Evolutionary conservation across 2,329 filamentous ascomycete genomes (phyloP), one percentile per base, ranked within the genome.

Genomic region (Colletotrichum lindemuthianum): DNA sequence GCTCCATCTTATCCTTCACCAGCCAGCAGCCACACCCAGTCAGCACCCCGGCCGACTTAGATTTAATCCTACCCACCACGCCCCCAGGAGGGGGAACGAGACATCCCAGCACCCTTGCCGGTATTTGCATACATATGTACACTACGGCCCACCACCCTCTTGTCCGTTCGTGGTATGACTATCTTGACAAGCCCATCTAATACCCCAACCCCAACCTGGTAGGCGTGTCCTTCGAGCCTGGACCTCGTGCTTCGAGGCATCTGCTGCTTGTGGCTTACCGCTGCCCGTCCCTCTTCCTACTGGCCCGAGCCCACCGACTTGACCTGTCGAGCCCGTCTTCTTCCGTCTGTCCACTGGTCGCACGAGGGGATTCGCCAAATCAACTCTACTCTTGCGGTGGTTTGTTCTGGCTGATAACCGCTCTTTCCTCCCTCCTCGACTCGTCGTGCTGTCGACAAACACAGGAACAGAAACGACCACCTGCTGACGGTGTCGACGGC

Each of bases 111-210:
- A 67, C 58, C 65, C 65, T 67, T 67, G 65, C 65, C 63, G 63
- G 65, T 65, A 67, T 47, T 66, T 66, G 40, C 63, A 53, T 58
- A 67, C 65, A 66, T 67, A 66, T 67, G 63, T 66, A 53, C 48
- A 54, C 39, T 48, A 49, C 57, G 57, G 65, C 61, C 65, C 65
- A 66, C 65, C 55, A 43, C 56, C 52, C 45, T 66, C 39, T 56
- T 43, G 40, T 63, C 43, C 48, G 57, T 55, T 44, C 48, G 47
- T 49, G 52, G 63, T 65, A 61, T 65, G 61, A 65, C 54, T 67
- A 61, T 59, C 57, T 60, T 58, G 50, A 57, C 50, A 54, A 64
- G 56, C 68, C 65, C 65, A 53, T 51, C 59, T 61, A 24, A 24
- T 24, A 56, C 63, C 58, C 58, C 58, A 65, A 65, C 51, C 58